Base-by-base conservation (phyloP, 2,329 filamentous ascomycete species). In the Arthrobotrys conoides region DNA sequence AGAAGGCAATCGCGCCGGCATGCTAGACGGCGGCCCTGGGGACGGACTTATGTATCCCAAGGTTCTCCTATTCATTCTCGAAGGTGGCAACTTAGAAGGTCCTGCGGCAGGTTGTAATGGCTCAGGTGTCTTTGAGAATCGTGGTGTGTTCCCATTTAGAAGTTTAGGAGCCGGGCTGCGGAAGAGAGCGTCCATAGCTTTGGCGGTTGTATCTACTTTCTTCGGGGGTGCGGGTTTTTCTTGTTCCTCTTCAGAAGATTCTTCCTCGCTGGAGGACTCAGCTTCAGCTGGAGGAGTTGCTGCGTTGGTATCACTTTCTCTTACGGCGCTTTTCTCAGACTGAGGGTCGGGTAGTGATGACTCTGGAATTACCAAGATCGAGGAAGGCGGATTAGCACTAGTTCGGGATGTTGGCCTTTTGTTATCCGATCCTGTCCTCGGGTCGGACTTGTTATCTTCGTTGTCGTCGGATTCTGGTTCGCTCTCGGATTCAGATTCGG, bases 41-140 rank as follows among this genome's bases (percentile, higher is more conserved):
- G 72, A 76, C 36, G 72, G 72, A 48, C 72, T 76, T 55, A 76
- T 76, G 38, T 76, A 67, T 66, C 72, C 72, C 24, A 76, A 63
- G 66, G 72, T 76, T 24, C 65, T 70, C 38, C 72, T 70, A 64
- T 76, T 76, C 72, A 76, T 76, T 59, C 59, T 76, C 24, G 72
- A 76, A 66, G 57, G 59, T 20, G 72, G 72, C 22, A 76, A 41
- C 53, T 70, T 76, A 22, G 71, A 75, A 1, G 59, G 57, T 18
- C 72, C 53, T n/a, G 30, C 57, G 20, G 65, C 10, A 0, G 30
- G 44, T 22, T 30, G 53, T 12, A 22, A 30, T 38, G 72, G 66
- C n/a, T 76, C 72, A 0, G 72, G 72, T 10, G 72, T 76, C 30
- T 70, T 76, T 18, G 72, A 76, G 33, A 49, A 66, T 53, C 72